Percentiles rank a stretch among this genome's conserved stretches.
Conservation (phyloP, 352 stramenopile genomes). For the Phytophthora pluvialis region DNA sequence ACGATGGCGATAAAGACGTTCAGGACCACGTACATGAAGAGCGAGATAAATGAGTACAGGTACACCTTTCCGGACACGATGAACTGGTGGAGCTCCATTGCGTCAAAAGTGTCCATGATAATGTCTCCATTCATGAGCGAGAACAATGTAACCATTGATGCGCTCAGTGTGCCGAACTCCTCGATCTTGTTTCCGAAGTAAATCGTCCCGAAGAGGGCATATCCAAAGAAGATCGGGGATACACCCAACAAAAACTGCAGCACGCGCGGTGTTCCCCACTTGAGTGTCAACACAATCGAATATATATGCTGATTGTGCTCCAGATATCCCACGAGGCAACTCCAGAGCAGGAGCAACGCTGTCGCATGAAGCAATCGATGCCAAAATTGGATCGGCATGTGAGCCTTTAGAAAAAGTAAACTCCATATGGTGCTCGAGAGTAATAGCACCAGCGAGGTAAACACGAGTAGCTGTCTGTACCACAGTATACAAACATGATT, state of each 20-base stretch:
- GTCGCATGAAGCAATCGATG: slow-evolving; percentile 77
- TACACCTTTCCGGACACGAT: slow-evolving; percentile 77
- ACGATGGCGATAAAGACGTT: slow-evolving; percentile 94
- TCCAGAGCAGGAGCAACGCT: slow-evolving; percentile 84
- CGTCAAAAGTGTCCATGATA: slow-evolving; percentile 91
- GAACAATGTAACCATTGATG: slow-evolving; percentile 87
- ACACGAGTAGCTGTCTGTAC: slow-evolving; percentile 65
- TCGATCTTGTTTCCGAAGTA: slow-evolving; percentile 89
- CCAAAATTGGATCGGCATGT: slow-evolving; percentile 76
- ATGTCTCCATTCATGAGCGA: slow-evolving; percentile 92
- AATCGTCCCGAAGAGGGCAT: slow-evolving; percentile 88
- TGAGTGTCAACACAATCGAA: slow-evolving; percentile 91
- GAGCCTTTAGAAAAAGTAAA: slow-evolving; percentile 69
- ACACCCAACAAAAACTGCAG: slow-evolving; percentile 90
- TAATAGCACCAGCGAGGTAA: slow-evolving; percentile 56
- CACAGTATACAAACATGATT: slow-evolving; percentile 4
- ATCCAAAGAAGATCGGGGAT: slow-evolving; percentile 89
- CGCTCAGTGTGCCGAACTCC: slow-evolving; percentile 69
- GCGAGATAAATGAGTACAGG: slow-evolving; percentile 88
- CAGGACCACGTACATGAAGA: slow-evolving; percentile 95
- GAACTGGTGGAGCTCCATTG: slow-evolving; percentile 77
- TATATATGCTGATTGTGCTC: slow-evolving; percentile 90
- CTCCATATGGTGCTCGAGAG: slow-evolving; percentile 75
- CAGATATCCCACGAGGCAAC: slow-evolving; percentile 83
- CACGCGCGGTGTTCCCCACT: slow-evolving; percentile 79